Evolutionary conservation across 768 basidiomycete species (phyloP), one percentile per base, ranked within the genome.

Genomic region (Hypholoma fasciculare): DNA sequence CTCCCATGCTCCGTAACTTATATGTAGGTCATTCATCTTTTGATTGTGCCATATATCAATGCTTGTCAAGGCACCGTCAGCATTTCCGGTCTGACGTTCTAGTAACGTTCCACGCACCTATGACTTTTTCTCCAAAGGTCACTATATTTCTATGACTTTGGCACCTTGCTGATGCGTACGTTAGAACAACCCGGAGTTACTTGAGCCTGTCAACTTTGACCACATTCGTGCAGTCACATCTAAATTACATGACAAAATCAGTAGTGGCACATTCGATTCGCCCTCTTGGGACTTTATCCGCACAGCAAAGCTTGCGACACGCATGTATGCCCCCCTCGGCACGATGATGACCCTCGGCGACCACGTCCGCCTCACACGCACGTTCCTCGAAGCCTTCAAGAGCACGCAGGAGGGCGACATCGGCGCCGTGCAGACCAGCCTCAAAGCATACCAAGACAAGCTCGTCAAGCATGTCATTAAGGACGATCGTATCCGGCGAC

Each of bases 41-140:
- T 46, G 55, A n/a, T 46, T n/a, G 36, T 49, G 54, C 53, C 54
- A 57, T 43, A 50, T 60, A 58, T 37, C 52, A 54, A 48, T 60
- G 17, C 58, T 48, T 30, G 44, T 42, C 43, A 63, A 91, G 89
- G 83, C 91, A 92, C 70, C 82, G 90, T 42, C 86, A 94, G 65
- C 87, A 93, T 70, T 96, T 93, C 66, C 85, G 94, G 26, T 92
- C 90, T 9, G 92, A 95, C 64, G 92, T 95, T 16, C 73, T 96
- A 49, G 89, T 96, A 19, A 89, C 88, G 2, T 93, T 91, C 69
- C 87, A 92, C 62, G 76, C 82, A 14, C 89, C 90, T 0, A 77
- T 90, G 67, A 78, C 68, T 40, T 89, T 92, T 64, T 76, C 77
- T 11, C 82, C 88, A 20, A 83, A 87, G 78, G 90, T 84, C 58